These are phyloP conservation scores for Zopfia rhizophila DNA, from an alignment of 2,329 filamentous ascomycete genomes.

Conservation along the genomic window DNA sequence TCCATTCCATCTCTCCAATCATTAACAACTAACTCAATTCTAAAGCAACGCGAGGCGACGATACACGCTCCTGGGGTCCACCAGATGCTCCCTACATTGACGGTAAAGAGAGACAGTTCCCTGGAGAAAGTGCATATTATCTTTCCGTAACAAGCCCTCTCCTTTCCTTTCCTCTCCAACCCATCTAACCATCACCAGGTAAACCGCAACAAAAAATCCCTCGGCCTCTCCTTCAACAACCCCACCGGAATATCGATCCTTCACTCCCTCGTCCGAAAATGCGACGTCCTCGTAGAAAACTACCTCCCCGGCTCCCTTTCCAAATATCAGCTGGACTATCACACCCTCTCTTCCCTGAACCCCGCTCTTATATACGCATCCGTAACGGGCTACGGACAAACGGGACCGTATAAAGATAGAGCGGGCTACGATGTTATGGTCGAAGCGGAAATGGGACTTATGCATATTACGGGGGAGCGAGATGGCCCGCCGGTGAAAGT, in stretches of 20 bases:
- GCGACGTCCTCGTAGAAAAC: constrained; percentile 95
- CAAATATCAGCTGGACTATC: constrained; percentile 91
- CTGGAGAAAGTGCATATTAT: constrained; percentile 97
- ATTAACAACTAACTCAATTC: too few species aligned
- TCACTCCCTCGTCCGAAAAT: constrained; percentile 82
- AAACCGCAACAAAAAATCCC: constrained; percentile 96
- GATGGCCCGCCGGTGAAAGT: constrained; percentile 95
- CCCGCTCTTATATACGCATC: constrained; percentile 90
- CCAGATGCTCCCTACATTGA: constrained; percentile 84
- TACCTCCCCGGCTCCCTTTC: constrained; percentile 88
- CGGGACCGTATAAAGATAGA: constrained; percentile 84
- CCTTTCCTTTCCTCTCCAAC: constrained; percentile 5
- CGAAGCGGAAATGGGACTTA: constrained; percentile 95
- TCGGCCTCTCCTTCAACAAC: constrained; percentile 90
- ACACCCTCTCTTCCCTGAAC: constrained; percentile 80
- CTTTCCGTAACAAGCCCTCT: constrained; percentile 73
- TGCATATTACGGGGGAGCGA: constrained; percentile 94
- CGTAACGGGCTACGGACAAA: constrained; percentile 96
- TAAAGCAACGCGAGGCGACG: constrained; percentile 87
- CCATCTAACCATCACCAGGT: constrained; percentile 65
- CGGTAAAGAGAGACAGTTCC: constrained; percentile 68
- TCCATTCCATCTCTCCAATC: too few species aligned
- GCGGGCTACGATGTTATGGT: constrained; percentile 99
- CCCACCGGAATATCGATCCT: constrained; percentile 83
- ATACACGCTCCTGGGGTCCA: constrained; percentile 95